These are phyloP conservation scores for Scytalidium sp. DNA, from an alignment of 2,329 filamentous ascomycete genomes.

Conservation along the genomic window DNA sequence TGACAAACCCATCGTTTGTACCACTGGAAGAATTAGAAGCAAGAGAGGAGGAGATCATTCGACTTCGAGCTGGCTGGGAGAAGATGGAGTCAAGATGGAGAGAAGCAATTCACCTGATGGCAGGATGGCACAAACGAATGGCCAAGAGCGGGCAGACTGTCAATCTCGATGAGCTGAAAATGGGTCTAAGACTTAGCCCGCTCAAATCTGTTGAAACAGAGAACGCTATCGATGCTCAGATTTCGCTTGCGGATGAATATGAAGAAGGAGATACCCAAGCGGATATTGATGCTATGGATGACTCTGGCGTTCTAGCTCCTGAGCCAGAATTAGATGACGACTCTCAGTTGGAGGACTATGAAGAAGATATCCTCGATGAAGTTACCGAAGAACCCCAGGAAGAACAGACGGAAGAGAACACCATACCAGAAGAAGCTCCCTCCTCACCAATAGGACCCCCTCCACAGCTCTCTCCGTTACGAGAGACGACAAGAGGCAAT, in stretches of 20 bases:
- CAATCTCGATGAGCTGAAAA: constrained; percentile 64
- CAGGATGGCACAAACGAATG: constrained; percentile 86
- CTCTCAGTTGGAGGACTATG: constrained; percentile 45
- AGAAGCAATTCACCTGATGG: constrained; percentile 86
- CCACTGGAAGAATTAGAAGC: constrained; percentile 90
- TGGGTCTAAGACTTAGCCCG: constrained; percentile 63
- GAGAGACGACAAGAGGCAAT: constrained; percentile 24
- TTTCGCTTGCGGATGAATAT: constrained; percentile 24
- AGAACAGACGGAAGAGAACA: constrained; percentile 23
- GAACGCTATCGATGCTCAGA: constrained; percentile 37
- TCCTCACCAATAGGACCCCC: constrained; percentile 21
- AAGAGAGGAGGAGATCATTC: constrained; percentile 86
- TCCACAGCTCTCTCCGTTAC: constrained; percentile 42
- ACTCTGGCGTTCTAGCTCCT: constrained; percentile 14
- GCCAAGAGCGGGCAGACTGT: constrained; percentile 66
- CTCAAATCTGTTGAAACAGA: constrained; percentile 51
- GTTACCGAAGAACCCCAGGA: constrained; percentile 17
- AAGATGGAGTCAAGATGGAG: constrained; percentile 91
- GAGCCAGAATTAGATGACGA: constrained; percentile 25
- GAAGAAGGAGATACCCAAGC: constrained; percentile 28
- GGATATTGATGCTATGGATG: constrained; percentile 31
- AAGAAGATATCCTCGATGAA: constrained; percentile 26
- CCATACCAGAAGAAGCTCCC: constrained; percentile 17
- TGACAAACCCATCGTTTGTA: constrained; percentile 96
- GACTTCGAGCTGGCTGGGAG: constrained; percentile 82